These are phyloP conservation scores for Sphaceloma murrayae DNA, from an alignment of 2,329 filamentous ascomycete species.

Conservation along the genomic window DNA sequence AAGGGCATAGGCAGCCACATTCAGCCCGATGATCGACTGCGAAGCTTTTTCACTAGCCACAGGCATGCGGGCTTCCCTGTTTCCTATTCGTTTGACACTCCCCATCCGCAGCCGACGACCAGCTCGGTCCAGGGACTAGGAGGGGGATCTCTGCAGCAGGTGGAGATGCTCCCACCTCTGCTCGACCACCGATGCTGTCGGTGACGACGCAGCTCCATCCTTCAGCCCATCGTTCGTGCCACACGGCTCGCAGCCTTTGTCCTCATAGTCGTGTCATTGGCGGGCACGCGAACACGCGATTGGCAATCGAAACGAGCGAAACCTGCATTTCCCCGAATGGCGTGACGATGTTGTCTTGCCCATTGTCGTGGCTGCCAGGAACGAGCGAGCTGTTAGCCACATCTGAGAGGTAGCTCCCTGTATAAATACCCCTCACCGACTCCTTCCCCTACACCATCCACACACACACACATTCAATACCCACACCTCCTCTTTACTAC, in stretches of 20 bases:
- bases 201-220: constrained; percentile 10
- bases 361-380: neutral
- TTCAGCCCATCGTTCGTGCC: constrained; percentile 6
- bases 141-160: constrained; percentile 3
- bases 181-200: too few species aligned
- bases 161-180: constrained; percentile 1
- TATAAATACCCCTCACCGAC: too few species aligned
- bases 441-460: too few species aligned
- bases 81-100: constrained; percentile 6
- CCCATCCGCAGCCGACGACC: constrained; percentile 8
- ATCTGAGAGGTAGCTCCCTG: neutral
- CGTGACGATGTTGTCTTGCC: constrained; percentile 1
- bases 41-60: constrained; percentile 12
- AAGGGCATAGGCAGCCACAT: constrained; percentile 5
- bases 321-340: constrained; percentile 12
- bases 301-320: constrained; percentile 8
- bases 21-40: constrained; percentile 5
- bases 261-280: constrained; percentile 10
- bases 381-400: neutral
- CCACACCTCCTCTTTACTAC: neutral
- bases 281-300: constrained; percentile 4
- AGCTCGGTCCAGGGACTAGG: neutral
- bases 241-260: constrained; percentile 5
- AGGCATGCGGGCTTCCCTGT: constrained; percentile 9
- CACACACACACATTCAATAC: constrained; percentile 4